Base-by-base conservation (phyloP, 805 yeast genomes). In the Saccharomycopsis selenospora region DNA sequence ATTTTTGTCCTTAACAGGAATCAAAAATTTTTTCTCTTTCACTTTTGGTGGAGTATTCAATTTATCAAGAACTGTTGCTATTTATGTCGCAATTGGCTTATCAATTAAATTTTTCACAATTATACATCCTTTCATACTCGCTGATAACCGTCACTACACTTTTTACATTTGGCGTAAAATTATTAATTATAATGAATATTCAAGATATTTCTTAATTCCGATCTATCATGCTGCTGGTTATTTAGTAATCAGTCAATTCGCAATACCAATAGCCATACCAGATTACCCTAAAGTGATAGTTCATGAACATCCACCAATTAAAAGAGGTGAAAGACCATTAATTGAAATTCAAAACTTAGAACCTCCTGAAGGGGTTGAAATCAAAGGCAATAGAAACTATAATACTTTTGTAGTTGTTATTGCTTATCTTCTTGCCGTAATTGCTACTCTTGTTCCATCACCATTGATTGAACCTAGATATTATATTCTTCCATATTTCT, bases 391-490 rank as follows among this genome's bases (percentile, higher is more conserved):
- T 10, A 33, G 6, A 20, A 33, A 33, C 17, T 33, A 33, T 33
- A 33, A 33, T 20, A 28, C 26, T 18, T 28, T 42, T 5, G 42
- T 71, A 18, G 65, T 82, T n/a, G 70, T 75, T 38, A 45, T 77
- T 3, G 74, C 80, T 0, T 80, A 72, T 51, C 47, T 79, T 2
- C 63, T 65, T 0, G 81, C 89, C 40, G 69, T 77, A 0, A 57
- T 71, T 1, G 62, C 78, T 4, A 83, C 93, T 0, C 69, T 93
- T 18, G 76, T 85, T 0, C 96, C 98, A 18, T 82, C 96, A 0
- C 99, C 98, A 3, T 69, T 93, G 55, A 81, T 93, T 59, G 99
- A 93, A 64, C 96, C 97, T 43, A 76, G 99, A 50, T 93, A 93
- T 62, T 93, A 83, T 63, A 85, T 91, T 43, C 57, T 88, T 3